Percentiles rank a stretch among this genome's conserved stretches.
Conservation (phyloP, 2,329 filamentous ascomycete genomes). For the Cordyceps cicadae region DNA sequence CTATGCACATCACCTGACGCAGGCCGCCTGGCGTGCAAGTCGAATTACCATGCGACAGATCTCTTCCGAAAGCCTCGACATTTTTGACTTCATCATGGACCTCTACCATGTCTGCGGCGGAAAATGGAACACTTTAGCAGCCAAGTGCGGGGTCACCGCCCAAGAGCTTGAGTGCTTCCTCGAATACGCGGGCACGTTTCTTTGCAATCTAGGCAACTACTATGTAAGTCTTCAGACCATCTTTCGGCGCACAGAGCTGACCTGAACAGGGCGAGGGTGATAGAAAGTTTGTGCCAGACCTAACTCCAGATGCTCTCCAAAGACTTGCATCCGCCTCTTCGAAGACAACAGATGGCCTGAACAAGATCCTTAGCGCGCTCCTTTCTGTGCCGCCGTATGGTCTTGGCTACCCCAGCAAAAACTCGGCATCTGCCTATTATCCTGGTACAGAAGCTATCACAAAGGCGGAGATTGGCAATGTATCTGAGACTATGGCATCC, state of each 20-base stretch:
- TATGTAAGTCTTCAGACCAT: constrained; percentile 27
- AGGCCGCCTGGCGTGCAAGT: no score
- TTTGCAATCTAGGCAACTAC: constrained; percentile 53
- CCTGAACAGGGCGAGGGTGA: constrained; percentile 40
- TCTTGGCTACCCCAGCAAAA: constrained; percentile 44
- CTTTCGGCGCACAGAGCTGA: not conserved
- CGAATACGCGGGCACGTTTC: constrained; percentile 47
- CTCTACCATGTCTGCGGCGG: constrained; percentile 41
- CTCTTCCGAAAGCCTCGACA: constrained; percentile 46
- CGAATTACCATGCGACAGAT: no score
- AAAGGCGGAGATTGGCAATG: constrained; percentile 41
- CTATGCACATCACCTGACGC: no score
- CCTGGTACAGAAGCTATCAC: constrained; percentile 39
- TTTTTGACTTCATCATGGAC: constrained; percentile 51
- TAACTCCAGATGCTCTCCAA: constrained; percentile 32
- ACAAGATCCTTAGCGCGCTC: constrained; percentile 35
- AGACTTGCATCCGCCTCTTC: constrained; percentile 33
- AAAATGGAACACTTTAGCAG: constrained; percentile 39
- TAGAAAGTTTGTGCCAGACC: constrained; percentile 48
- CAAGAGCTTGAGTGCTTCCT: constrained; percentile 41
- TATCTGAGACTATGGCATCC: constrained; percentile 41
- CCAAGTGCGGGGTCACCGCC: constrained; percentile 27
- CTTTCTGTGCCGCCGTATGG: constrained; percentile 42
- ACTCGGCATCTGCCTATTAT: constrained; percentile 49
- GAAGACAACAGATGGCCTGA: constrained; percentile 17